Percentiles rank a stretch among this genome's conserved stretches.
phyloP scores from a whole-genome alignment of 371 early-diverging fungal species.

The Rhizopus delemar region DNA sequence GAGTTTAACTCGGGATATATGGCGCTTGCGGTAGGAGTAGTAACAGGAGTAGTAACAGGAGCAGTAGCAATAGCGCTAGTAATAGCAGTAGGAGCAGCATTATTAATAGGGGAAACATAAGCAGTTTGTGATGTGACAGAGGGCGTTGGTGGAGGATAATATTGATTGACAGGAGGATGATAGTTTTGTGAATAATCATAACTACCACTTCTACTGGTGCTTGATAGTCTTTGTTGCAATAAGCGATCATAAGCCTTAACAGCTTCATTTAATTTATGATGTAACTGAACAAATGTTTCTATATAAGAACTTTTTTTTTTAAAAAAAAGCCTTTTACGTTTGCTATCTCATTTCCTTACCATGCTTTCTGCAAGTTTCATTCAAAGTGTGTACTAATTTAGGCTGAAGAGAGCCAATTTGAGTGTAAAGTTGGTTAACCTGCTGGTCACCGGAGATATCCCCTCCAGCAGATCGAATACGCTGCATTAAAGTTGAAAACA shows the following conservation, averaged over 20 bases:
- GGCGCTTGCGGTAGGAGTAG: background rate
- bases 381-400: constrained; percentile 67
- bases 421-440: constrained; percentile 67
- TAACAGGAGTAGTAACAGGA: background rate
- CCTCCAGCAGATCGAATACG: constrained; percentile 58
- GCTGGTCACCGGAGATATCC: constrained; percentile 64
- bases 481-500: constrained; percentile 74
- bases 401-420: constrained; percentile 74
- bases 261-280: constrained; percentile 80
- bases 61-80: constrained; percentile 3
- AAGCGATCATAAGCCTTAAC: constrained; percentile 83
- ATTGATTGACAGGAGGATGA: constrained; percentile 10
- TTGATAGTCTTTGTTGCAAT: constrained; percentile 61
- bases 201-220: constrained; percentile 2
- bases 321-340: background rate
- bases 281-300: constrained; percentile 65
- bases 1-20: background rate
- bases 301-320: constrained; percentile 46
- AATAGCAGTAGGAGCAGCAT: background rate
- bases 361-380: constrained; percentile 69
- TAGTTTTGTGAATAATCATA: constrained; percentile 16
- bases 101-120: background rate
- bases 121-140: constrained; percentile 1
- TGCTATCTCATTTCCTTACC: constrained; percentile 33
- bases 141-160: constrained; percentile 5